Percentiles rank a stretch among this genome's conserved stretches.
These are phyloP conservation scores for Trichocladium antarcticum DNA, from an alignment of 495 filamentous ascomycete species.

Conservation along the genomic window DNA sequence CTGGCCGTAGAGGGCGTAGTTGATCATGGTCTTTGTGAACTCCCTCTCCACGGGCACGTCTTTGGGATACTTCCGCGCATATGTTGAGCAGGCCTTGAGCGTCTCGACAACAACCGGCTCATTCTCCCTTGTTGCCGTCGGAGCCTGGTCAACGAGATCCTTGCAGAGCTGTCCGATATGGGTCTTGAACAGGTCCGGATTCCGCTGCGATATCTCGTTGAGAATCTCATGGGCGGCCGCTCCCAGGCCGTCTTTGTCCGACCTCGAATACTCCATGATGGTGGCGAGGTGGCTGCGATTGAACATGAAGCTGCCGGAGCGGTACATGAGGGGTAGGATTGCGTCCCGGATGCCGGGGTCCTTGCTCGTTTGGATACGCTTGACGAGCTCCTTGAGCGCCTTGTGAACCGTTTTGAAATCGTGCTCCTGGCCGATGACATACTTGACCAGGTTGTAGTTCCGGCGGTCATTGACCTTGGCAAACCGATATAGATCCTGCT, in stretches of 20 bases:
- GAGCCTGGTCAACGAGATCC: conserved; percentile 67
- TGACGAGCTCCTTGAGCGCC: conserved; percentile 79
- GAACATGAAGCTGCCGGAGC: conserved; percentile 71
- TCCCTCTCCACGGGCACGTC: conserved; percentile 80
- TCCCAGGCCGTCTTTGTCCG: conserved; percentile 66
- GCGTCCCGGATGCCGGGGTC: conserved; percentile 58
- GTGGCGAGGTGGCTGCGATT: conserved; percentile 88
- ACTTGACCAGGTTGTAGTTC: conserved; percentile 78
- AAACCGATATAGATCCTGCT: conserved; percentile 73
- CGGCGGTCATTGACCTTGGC: conserved; percentile 86
- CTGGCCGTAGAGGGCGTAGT: conserved; percentile 68
- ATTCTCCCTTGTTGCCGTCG: conserved; percentile 51
- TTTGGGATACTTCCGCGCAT: conserved; percentile 70
- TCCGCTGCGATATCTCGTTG: conserved; percentile 80
- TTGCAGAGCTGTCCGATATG: conserved; percentile 90
- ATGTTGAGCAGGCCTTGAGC: conserved; percentile 83
- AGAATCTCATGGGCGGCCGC: conserved; percentile 77
- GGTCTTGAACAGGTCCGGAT: conserved; percentile 79
- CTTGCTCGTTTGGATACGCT: conserved; percentile 52
- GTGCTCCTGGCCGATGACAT: conserved; percentile 71
- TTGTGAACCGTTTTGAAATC: conserved; percentile 86
- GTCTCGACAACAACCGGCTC: conserved; percentile 67
- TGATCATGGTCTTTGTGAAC: conserved; percentile 67
- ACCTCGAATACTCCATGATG: conserved; percentile 75
- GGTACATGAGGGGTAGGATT: conserved; percentile 71